Base-by-base conservation (phyloP, 495 filamentous ascomycete genomes). In the Daldinia vernicosa region DNA sequence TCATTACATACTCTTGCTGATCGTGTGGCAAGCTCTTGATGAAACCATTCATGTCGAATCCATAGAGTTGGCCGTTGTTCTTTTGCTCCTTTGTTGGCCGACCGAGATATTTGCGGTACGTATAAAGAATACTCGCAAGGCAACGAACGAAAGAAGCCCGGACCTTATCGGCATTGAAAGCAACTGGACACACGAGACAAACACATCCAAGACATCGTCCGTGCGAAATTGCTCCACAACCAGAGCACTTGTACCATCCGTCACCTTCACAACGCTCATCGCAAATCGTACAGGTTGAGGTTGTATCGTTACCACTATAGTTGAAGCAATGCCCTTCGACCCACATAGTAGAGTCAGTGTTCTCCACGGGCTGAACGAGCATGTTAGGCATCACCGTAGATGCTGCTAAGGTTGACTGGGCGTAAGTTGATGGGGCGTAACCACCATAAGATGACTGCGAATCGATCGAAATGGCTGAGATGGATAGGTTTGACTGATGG, bases 331-430 rank as follows among this genome's bases (percentile, higher is more conserved):
- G 95, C 0, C 95, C 95, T 80, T 99, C 95, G 3, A 93, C 89
- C 95, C 95, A 98, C 66, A 90, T 89, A 4, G 88, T 93, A 33
- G 89, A 94, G 39, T 97, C 93, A 3, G 91, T 92, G 74, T 97
- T 96, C 37, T 87, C 84, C 7, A 97, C 92, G 2, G 92, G 93
- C 75, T 97, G 93, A 69, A 92, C 83, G 53, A 93, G 83, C 80
- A 96, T 88, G 76, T 93, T 93, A 12, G 95, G 95, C 88, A 99
- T 97, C 74, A 99, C 90, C 0, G 95, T 99, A 14, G 93, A 97
- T n/a, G 95, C 95, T 32, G 95, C 95, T n/a, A 98, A 85, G 9
- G 95, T 99, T 15, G 94, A 97, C 74, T 95, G 93, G 2, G 95
- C 95, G 80, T 98, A 99, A 2, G 94, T 93, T 3, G 95, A 98